Evolutionary conservation across 345 rosid species (phyloP).

Genomic region (Acer yangbiense): DNA sequence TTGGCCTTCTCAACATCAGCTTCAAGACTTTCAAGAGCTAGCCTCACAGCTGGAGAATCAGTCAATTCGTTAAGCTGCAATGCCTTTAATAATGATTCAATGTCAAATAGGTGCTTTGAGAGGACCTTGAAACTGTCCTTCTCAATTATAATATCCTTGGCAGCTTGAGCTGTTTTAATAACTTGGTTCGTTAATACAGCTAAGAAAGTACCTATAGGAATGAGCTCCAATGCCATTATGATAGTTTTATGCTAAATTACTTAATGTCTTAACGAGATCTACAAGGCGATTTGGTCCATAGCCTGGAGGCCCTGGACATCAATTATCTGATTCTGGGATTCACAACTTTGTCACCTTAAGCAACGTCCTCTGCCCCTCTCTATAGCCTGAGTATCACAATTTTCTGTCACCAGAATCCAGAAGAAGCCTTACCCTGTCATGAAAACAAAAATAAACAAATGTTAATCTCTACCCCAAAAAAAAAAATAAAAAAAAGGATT

Average conservation of each 20-base stretch:
- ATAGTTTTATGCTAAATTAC: not conserved
- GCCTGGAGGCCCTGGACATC: not conserved
- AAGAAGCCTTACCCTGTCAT: constrained; percentile 7
- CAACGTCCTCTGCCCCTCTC: not conserved
- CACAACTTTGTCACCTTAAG: not conserved
- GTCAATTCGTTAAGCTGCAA: constrained; percentile 54
- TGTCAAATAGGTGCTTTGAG: constrained; percentile 66
- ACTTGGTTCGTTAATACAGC: constrained; percentile 63
- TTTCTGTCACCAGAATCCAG: not conserved
- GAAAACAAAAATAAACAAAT: not conserved
- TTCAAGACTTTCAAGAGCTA: constrained; percentile 55
- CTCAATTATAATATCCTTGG: constrained; percentile 60
- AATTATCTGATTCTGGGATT: not conserved
- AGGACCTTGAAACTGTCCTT: constrained; percentile 69
- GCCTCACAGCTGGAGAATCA: constrained; percentile 61
- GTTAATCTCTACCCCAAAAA: no score
- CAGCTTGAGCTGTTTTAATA: constrained; percentile 72
- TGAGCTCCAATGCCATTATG: constrained; percentile 56
- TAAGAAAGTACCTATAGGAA: constrained; percentile 67
- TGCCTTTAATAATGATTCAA: constrained; percentile 60
- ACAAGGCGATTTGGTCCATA: not conserved
- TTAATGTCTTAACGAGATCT: not conserved
- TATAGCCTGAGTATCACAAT: not conserved
- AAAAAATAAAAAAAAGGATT: not conserved
- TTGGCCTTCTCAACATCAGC: constrained; percentile 64